These are phyloP conservation scores for Podospora appendiculata DNA, from an alignment of 495 filamentous ascomycete species.

Conservation along the genomic window DNA sequence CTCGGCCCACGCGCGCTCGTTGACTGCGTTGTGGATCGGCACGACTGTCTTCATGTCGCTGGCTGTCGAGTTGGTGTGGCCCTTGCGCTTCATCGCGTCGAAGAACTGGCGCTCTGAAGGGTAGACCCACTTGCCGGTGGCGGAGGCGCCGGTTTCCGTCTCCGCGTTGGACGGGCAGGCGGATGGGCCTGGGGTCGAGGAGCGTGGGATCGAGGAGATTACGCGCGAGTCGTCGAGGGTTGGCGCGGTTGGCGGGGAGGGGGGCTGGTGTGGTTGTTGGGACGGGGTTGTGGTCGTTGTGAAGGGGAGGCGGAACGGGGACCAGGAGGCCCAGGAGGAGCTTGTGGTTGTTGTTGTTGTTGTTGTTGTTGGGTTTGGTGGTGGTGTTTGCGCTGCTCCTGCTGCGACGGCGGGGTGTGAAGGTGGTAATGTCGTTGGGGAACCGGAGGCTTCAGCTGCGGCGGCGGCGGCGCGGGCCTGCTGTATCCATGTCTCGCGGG, in stretches of 20 bases:
- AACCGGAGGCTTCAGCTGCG: background rate
- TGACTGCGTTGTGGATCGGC: slow-evolving; percentile 97
- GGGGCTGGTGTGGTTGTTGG: background rate
- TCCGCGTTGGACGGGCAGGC: slow-evolving; percentile 59
- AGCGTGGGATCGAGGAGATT: slow-evolving; percentile 43
- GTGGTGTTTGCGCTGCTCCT: background rate
- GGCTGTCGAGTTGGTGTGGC: slow-evolving; percentile 42
- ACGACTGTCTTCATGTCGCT: slow-evolving; percentile 82
- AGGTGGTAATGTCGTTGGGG: background rate
- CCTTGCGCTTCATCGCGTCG: slow-evolving; percentile 85
- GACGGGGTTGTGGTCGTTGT: slow-evolving; percentile 3
- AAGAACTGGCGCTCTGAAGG: slow-evolving; percentile 95
- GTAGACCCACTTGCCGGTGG: slow-evolving; percentile 86
- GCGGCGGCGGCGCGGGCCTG: slow-evolving; percentile 25
- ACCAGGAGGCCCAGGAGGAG: background rate
- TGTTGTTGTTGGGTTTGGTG: background rate
- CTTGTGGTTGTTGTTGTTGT: background rate
- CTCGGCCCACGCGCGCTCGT: slow-evolving; percentile 79
- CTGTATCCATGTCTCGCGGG: slow-evolving; percentile 72
- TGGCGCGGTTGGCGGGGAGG: slow-evolving; percentile 8
- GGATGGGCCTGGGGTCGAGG: slow-evolving; percentile 41
- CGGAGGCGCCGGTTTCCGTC: slow-evolving; percentile 62
- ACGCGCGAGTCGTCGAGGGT: slow-evolving; percentile 26
- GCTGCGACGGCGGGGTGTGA: slow-evolving; percentile 12
- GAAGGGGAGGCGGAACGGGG: background rate